A percentile compares a stretch with the other conserved stretches of the same genome.
Conservation (phyloP, 345 rosid genomes). For the Gossypium raimondii region DNA sequence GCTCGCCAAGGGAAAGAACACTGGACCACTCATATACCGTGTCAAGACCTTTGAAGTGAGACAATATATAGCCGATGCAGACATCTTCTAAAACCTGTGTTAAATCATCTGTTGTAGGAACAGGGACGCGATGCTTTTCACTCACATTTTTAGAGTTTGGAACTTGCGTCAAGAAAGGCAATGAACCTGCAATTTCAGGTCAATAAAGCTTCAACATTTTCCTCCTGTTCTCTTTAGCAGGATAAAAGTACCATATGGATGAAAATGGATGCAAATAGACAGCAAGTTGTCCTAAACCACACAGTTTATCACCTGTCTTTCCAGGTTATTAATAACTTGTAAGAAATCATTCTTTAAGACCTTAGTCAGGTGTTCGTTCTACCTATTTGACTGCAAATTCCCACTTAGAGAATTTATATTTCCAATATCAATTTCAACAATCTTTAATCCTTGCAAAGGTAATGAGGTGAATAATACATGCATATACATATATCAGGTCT, state of each 20-base stretch:
- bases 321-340: too few species aligned
- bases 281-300: too few species aligned
- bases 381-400: too few species aligned
- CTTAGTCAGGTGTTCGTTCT: too few species aligned
- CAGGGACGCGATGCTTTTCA: constrained; percentile 40
- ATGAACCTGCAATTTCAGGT: constrained; percentile 35
- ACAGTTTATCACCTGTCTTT: too few species aligned
- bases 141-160: constrained; percentile 21
- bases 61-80: constrained; percentile 58
- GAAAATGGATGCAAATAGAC: neutral
- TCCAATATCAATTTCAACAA: too few species aligned
- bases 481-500: too few species aligned
- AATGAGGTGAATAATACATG: too few species aligned
- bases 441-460: too few species aligned
- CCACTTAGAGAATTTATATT: too few species aligned
- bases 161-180: constrained; percentile 39
- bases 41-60: constrained; percentile 73
- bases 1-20: constrained; percentile 96
- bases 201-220: neutral
- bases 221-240: neutral
- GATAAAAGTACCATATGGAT: neutral
- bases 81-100: constrained; percentile 59
- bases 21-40: constrained; percentile 79
- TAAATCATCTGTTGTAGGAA: constrained; percentile 69
- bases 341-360: too few species aligned